Conservation (phyloP, 2,329 filamentous ascomycete genomes). For the Pseudocercospora cruenta region DNA sequence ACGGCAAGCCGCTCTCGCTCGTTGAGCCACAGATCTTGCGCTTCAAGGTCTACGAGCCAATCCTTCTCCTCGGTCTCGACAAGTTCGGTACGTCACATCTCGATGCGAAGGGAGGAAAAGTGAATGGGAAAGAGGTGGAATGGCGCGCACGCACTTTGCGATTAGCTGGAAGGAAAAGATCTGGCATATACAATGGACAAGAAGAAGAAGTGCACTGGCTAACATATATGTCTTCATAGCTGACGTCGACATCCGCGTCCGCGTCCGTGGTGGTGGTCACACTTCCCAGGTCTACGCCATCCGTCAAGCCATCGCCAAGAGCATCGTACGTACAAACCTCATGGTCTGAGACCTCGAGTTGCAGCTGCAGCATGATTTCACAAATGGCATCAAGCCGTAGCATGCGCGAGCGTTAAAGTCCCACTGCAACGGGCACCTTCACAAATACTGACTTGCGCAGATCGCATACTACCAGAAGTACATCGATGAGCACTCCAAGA, state of each 20-base stretch:
- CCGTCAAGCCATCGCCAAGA: slow-evolving; percentile 98
- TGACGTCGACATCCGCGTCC: slow-evolving; percentile 95
- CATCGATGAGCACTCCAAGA: slow-evolving; percentile 99
- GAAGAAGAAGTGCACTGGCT: slow-evolving; percentile 15
- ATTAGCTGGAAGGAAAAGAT: slow-evolving; percentile 1
- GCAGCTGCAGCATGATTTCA: slow-evolving; percentile 10
- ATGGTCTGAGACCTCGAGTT: slow-evolving; percentile 11
- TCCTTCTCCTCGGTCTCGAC: slow-evolving; percentile 95
- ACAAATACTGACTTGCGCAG: slow-evolving; percentile 30
- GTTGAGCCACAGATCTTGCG: slow-evolving; percentile 95
- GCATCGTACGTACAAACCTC: slow-evolving; percentile 60
- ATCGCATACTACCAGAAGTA: slow-evolving; percentile 99
- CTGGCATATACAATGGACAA: slow-evolving; percentile 7
- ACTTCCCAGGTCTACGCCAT: slow-evolving; percentile 97
- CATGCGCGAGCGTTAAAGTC: slow-evolving; percentile 11
- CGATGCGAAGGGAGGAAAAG: background rate
- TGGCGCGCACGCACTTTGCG: background rate
- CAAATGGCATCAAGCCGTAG: slow-evolving; percentile 8
- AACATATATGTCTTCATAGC: slow-evolving; percentile 46
- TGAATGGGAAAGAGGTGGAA: slow-evolving; percentile 5
- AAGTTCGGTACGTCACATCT: slow-evolving; percentile 71
- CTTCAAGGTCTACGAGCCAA: slow-evolving; percentile 99
- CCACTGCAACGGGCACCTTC: slow-evolving; percentile 3
- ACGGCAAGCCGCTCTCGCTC: slow-evolving; percentile 91
- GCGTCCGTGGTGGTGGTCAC: slow-evolving; percentile 96